These are phyloP conservation scores for Serendipita sp. DNA, from an alignment of 768 basidiomycete species.

Conservation along the genomic window DNA sequence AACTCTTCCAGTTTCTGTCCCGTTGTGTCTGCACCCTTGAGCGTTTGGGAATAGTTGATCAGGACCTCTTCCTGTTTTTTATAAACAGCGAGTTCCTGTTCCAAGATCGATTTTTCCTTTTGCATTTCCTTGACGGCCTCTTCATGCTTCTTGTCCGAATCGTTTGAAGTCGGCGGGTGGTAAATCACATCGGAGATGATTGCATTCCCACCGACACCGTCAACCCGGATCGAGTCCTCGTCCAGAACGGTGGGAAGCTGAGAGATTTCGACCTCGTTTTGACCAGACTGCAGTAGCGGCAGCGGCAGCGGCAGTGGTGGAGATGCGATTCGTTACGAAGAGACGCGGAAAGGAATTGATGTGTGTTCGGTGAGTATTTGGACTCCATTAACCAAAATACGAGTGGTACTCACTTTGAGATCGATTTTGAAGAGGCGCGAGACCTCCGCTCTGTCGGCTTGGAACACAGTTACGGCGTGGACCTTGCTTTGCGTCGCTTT, in stretches of 20 bases:
- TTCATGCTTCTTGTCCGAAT: not conserved
- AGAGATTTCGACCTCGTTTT: constrained; percentile 34
- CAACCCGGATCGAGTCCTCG: constrained; percentile 36
- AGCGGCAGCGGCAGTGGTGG: too few relatives aligned
- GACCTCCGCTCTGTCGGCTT: constrained; percentile 9
- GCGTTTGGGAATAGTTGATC: constrained; percentile 27
- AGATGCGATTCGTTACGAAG: too few relatives aligned
- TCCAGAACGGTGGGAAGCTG: constrained; percentile 37
- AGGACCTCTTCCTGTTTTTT: constrained; percentile 30
- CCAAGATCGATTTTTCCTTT: not conserved
- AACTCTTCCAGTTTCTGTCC: constrained; percentile 21
- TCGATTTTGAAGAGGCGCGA: constrained; percentile 3
- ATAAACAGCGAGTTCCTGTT: constrained; percentile 16
- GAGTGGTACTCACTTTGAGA: not conserved
- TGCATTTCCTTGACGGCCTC: not conserved
- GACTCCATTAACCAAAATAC: too few relatives aligned
- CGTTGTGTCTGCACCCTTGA: constrained; percentile 23
- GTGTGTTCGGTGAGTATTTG: too few relatives aligned
- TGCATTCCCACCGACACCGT: constrained; percentile 28
- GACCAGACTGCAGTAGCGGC: constrained; percentile 18
- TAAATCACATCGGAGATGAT: constrained; percentile 43
- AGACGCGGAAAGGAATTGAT: too few relatives aligned
- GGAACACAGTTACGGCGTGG: constrained; percentile 7
- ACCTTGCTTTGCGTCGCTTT: constrained; percentile 7
- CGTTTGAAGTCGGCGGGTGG: constrained; percentile 20